A percentile compares a stretch with the other conserved stretches of the same genome.
phyloP scores from a whole-genome alignment of 202 grass and related monocot genomes.

The Bolboschoenoplectus hybrid region DNA sequence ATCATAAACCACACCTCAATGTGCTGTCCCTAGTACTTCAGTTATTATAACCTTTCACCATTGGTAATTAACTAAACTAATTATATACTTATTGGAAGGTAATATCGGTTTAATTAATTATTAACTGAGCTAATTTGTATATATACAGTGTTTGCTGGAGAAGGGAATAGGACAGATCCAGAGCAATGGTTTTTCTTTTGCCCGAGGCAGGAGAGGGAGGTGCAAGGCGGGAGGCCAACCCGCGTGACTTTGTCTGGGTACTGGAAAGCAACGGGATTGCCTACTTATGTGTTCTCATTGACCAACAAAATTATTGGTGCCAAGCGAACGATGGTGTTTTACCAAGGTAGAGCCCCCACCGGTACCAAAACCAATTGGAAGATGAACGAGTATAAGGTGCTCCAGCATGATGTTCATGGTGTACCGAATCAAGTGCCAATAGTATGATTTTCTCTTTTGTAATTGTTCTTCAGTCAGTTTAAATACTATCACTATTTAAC shows the following conservation, averaged over 20 bases:
- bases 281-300: constrained; percentile 54
- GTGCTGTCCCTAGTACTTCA: not conserved
- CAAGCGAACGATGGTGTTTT: constrained; percentile 81
- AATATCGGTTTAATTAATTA: not conserved
- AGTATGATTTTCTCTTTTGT: not conserved
- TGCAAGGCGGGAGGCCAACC: constrained; percentile 53
- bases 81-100: not conserved
- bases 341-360: constrained; percentile 49
- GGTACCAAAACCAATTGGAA: constrained; percentile 70
- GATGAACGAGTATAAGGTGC: constrained; percentile 81
- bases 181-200: constrained; percentile 95
- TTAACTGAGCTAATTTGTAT: not conserved
- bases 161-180: constrained; percentile 48
- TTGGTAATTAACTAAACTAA: no score
- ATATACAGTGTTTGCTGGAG: constrained; percentile 52
- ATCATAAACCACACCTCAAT: not conserved
- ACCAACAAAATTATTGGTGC: constrained; percentile 45
- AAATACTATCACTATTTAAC: not conserved
- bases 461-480: not conserved
- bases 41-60: not conserved
- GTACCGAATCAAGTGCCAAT: not conserved
- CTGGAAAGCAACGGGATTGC: constrained; percentile 83
- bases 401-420: not conserved
- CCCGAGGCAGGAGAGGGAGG: constrained; percentile 56
- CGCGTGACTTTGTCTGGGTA: constrained; percentile 63